Conservation (phyloP, 2,329 filamentous ascomycete genomes). For the Fusarium brachygibbosum region DNA sequence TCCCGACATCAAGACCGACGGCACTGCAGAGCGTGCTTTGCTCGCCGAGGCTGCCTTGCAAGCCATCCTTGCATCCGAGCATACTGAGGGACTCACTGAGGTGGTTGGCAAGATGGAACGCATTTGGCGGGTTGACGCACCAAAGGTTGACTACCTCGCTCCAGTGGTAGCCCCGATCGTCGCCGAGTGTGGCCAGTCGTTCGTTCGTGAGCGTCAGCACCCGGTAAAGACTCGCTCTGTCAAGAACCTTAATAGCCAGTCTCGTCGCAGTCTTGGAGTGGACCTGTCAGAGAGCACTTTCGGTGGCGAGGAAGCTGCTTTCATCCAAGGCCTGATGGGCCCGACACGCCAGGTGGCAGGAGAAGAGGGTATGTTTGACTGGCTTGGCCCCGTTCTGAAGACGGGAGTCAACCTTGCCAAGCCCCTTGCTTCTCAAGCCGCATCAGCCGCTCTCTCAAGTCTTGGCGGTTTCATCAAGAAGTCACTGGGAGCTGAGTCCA, state of each 20-base stretch:
- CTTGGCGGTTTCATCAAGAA: not conserved
- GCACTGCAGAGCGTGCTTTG: constrained; percentile 40
- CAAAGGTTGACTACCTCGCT: constrained; percentile 32
- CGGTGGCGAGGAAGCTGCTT: constrained; percentile 11
- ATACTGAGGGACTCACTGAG: constrained; percentile 10
- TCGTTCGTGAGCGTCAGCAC: not conserved
- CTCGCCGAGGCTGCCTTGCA: constrained; percentile 43
- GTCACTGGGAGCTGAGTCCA: not conserved
- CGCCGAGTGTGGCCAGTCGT: constrained; percentile 23
- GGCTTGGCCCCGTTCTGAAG: constrained; percentile 27
- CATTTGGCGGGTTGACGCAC: constrained; percentile 22
- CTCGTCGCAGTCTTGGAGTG: constrained; percentile 10
- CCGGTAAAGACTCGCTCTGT: not conserved
- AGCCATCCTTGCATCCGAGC: constrained; percentile 36
- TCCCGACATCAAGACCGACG: not conserved
- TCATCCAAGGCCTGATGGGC: constrained; percentile 22
- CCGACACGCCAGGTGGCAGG: constrained; percentile 27
- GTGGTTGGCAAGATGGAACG: constrained; percentile 35
- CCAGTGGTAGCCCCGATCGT: constrained; percentile 12
- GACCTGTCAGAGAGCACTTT: not conserved
- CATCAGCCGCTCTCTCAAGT: not conserved
- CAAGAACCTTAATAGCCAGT: not conserved
- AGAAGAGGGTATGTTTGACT: constrained; percentile 31
- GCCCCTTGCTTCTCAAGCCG: constrained; percentile 10
- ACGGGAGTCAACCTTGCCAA: constrained; percentile 6